These are phyloP conservation scores for Epichloe hybrida DNA, from an alignment of 2,329 filamentous ascomycete species.

Conservation along the genomic window DNA sequence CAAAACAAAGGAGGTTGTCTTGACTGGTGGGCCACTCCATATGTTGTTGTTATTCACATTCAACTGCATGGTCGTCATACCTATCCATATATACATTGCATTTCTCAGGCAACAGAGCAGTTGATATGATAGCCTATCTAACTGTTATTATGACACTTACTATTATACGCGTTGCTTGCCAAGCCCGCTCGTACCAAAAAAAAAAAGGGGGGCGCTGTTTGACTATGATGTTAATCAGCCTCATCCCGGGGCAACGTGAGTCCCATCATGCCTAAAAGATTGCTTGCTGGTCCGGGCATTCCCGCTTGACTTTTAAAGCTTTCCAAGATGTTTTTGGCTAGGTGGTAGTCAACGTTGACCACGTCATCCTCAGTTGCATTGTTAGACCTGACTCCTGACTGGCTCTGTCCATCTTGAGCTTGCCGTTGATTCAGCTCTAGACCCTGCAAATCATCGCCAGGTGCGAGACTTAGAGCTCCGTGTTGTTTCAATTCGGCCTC, in stretches of 20 bases:
- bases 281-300: slow-evolving; percentile 72
- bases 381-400: slow-evolving; percentile 17
- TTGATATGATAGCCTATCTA: too few species aligned
- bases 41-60: not conserved
- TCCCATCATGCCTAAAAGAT: slow-evolving; percentile 77
- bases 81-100: not conserved
- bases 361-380: slow-evolving; percentile 42
- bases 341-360: slow-evolving; percentile 69
- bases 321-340: slow-evolving; percentile 82
- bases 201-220: not conserved
- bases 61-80: not conserved
- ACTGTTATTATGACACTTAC: too few species aligned
- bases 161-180: too few species aligned
- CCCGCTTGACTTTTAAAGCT: slow-evolving; percentile 87
- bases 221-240: slow-evolving; percentile 26
- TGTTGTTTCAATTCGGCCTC: slow-evolving; percentile 47
- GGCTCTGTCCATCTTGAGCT: slow-evolving; percentile 7
- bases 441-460: slow-evolving; percentile 15
- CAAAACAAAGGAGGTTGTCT: slow-evolving; percentile 28
- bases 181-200: not conserved
- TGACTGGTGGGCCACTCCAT: not conserved
- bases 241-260: slow-evolving; percentile 71
- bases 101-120: not conserved
- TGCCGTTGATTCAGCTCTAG: not conserved
- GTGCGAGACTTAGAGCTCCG: slow-evolving; percentile 28